Percentiles rank a stretch among this genome's conserved stretches.
These are phyloP conservation scores for Sclerotiophoma versabilis DNA, from an alignment of 2,329 filamentous ascomycete species.

Conservation along the genomic window DNA sequence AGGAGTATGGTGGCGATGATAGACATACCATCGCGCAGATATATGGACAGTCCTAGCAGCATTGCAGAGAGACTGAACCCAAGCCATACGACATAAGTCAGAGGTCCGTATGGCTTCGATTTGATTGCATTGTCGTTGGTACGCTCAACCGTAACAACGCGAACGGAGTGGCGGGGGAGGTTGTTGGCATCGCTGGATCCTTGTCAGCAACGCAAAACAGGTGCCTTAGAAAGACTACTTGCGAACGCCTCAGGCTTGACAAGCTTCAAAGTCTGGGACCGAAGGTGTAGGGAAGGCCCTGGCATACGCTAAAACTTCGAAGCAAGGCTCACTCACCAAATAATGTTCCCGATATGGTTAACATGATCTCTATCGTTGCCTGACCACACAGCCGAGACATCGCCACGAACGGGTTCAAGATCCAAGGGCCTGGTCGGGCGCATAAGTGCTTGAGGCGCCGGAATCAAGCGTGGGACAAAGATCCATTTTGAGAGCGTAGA, in stretches of 20 bases:
- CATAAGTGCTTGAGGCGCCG: conserved; percentile 60
- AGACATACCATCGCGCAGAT: conserved; percentile 58
- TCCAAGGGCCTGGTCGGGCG: conserved; percentile 53
- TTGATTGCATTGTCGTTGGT: conserved; percentile 40
- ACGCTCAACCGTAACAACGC: conserved; percentile 50
- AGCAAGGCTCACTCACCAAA: conserved; percentile 45
- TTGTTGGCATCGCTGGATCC: conserved; percentile 42
- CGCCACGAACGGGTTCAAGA: conserved; percentile 50
- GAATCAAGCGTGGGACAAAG: conserved; percentile 58
- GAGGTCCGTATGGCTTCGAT: conserved; percentile 54
- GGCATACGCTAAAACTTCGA: not conserved
- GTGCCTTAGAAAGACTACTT: not conserved
- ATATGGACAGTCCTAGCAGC: conserved; percentile 55
- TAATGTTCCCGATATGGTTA: conserved; percentile 58
- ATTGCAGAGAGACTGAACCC: conserved; percentile 54
- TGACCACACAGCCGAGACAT: conserved; percentile 56
- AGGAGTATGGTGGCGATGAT: conserved; percentile 57
- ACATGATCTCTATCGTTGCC: conserved; percentile 56
- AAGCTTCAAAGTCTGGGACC: conserved; percentile 2
- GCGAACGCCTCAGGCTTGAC: not conserved
- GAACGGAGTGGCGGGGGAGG: conserved; percentile 50
- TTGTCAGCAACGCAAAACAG: not conserved
- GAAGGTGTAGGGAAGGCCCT: conserved; percentile 9
- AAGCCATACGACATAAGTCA: conserved; percentile 55
- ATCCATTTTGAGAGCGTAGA: conserved; percentile 58